Base-by-base conservation (phyloP, 306 rosid genomes). In the Cicer bijugum region DNA sequence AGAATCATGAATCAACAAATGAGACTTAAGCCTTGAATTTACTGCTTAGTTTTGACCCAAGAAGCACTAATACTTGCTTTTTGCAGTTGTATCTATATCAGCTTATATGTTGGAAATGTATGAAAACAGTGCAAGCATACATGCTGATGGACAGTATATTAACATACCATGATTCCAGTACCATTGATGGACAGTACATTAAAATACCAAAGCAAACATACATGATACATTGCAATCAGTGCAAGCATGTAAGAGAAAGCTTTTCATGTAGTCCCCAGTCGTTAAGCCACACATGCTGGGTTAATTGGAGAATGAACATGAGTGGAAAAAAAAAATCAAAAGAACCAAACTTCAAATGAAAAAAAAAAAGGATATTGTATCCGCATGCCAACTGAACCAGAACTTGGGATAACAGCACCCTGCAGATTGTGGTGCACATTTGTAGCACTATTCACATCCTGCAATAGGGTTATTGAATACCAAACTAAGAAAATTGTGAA, bases 321-420 rank as follows among this genome's bases (percentile, higher is more conserved):
- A 10, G 38, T 11, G 3, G 12, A 35, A 6, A 69, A 12, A 5
- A 5, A 55, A 39, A 59, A 69, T 6, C 17, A 61, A 16, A 58
- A 55, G 80, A 58, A 74, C 12, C 50, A 14, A 74, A 38, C 8
- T 57, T 72, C 42, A 52, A 72, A 28, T 72, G 12, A 97, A 95
- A 82, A 14, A 44, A 68, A 47, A 73, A 82, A 88, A 91, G 97
- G 99, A 95, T 95, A 95, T 86, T 95, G 99, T 88, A 95, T 95
- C 74, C 99, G 89, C 99, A 95, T 95, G 88, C 99, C 99, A 69
- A 95, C 89, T 12, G 97, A 90, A 58, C 99, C 99, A 56, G 99
- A 95, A 85, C 99, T 95, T 52, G 96, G 97, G 67, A 91, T 92
- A 83, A 95, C 97, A 44, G 97, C 99, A 74, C 99, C 99, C 88